Evolutionary conservation across 2,329 filamentous ascomycete species (phyloP).

Genomic region (Diaporthe nobilis): DNA sequence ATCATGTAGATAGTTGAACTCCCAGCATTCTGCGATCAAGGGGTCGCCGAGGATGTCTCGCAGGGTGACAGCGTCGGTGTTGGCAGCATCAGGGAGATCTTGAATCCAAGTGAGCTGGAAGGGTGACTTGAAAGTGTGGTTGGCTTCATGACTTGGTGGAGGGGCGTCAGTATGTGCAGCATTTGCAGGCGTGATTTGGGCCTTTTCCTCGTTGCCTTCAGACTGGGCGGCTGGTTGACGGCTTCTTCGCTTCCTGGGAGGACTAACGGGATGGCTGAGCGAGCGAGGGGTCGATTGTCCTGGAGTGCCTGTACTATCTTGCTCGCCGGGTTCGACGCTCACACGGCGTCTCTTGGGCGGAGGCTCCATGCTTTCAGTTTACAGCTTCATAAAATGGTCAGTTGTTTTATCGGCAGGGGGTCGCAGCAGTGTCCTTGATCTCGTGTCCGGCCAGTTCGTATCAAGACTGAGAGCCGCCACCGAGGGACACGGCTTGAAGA

Average conservation of each 20-base stretch:
- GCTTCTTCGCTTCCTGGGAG: constrained; percentile 56
- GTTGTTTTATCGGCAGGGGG: neutral
- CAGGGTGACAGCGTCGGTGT: constrained; percentile 76
- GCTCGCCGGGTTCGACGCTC: neutral
- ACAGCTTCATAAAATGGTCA: neutral
- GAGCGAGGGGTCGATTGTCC: constrained; percentile 46
- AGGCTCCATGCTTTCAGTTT: constrained; percentile 36
- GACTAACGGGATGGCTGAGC: constrained; percentile 60
- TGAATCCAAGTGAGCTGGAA: constrained; percentile 79
- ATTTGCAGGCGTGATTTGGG: neutral
- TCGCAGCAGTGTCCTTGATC: neutral
- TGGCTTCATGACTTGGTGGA: neutral
- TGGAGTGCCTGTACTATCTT: neutral
- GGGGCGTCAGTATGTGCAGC: neutral
- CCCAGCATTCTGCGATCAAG: constrained; percentile 79
- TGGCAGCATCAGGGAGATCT: constrained; percentile 71
- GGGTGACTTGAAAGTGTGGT: constrained; percentile 67
- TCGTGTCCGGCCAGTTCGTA: neutral
- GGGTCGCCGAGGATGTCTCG: constrained; percentile 80
- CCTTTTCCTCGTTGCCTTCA: neutral
- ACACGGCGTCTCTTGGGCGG: constrained; percentile 35
- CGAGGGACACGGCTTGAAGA: neutral
- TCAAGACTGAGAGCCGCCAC: neutral
- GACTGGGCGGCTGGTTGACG: constrained; percentile 35
- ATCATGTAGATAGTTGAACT: constrained; percentile 78